Base-by-base conservation (phyloP, 371 early-diverging fungal species). In the Circinella umbellata region DNA sequence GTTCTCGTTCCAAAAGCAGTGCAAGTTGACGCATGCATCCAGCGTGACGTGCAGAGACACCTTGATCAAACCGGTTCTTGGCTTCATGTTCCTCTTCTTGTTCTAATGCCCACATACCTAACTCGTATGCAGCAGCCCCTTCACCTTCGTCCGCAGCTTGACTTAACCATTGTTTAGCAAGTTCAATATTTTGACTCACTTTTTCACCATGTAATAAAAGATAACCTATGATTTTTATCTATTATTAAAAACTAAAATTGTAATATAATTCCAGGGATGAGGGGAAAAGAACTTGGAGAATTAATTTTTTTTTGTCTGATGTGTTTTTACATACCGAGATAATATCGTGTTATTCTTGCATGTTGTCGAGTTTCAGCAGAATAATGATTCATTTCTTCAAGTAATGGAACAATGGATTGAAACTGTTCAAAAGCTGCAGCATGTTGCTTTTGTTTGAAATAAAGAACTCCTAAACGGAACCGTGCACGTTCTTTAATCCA, bases 401-500 rank as follows among this genome's bases (percentile, higher is more conserved):
- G 67, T 17, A 64, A 17, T 20, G 64, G 68, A 14, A 64, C 61
- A 37, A 66, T 67, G 39, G 35, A 59, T 47, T 47, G 67, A 27
- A 54, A 46, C 8, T 70, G 66, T 4, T 34, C 67, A 4, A 70
- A 57, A 57, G 81, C 75, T 34, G 67, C 63, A 1, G 11, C 20
- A 53, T 73, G 75, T 18, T 72, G 59, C 3, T 71, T 47, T 13
- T 61, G 35, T 20, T 73, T 68, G 65, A 76, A 69, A 66, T 35
- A 69, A 7, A 73, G 38, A 15, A 55, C 51, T 3, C 74, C 73
- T 4, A 80, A 38, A 37, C 73, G 63, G 54, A 80, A 79, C 1
- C 70, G 63, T 9, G 81, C 77, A 36, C 75, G 69, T 48, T 73
- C 61, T 57, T 80, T 73, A 14, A 67, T 55, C 75, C 80, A 84